Percentiles rank a stretch among this genome's conserved stretches.
These are phyloP conservation scores for Kwoniella dendrophila DNA, from an alignment of 768 basidiomycete species.

Conservation along the genomic window DNA sequence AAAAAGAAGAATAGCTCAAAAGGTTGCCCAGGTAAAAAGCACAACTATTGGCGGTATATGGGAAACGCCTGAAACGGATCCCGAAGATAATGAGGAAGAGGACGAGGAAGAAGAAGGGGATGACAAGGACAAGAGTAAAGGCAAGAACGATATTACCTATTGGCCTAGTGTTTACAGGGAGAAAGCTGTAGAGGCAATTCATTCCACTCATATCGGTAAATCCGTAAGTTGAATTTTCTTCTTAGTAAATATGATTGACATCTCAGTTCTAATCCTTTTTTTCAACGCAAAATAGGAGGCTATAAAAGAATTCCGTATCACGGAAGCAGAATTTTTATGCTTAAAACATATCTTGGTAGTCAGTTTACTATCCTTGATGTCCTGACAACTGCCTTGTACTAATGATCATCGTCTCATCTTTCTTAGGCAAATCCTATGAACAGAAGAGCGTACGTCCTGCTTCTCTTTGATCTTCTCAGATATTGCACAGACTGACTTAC, in stretches of 20 bases:
- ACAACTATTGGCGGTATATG: conserved; percentile 2
- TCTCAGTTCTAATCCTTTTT: background rate
- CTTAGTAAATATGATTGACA: background rate
- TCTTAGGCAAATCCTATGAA: conserved; percentile 24
- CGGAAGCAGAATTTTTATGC: conserved; percentile 29
- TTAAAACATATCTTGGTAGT: conserved; percentile 30
- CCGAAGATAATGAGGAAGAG: conserved; percentile 5
- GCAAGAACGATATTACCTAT: background rate
- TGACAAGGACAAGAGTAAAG: background rate
- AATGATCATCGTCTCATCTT: background rate
- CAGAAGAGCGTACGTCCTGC: conserved; percentile 12
- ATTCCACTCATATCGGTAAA: conserved; percentile 3
- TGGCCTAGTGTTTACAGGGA: conserved; percentile 9
- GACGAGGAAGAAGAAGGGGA: background rate
- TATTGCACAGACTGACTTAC: background rate
- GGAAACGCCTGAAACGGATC: background rate
- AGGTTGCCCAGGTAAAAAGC: background rate
- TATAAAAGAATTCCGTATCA: conserved; percentile 24
- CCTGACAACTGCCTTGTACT: too few relatives aligned
- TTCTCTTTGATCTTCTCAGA: background rate
- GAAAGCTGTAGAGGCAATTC: background rate
- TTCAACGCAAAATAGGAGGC: conserved; percentile 28
- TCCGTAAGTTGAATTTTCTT: background rate
- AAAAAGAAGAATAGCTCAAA: background rate
- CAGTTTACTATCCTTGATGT: too few relatives aligned